Conservation (phyloP, 1,139 yeast genomes). For the Kodamaea sp. region DNA sequence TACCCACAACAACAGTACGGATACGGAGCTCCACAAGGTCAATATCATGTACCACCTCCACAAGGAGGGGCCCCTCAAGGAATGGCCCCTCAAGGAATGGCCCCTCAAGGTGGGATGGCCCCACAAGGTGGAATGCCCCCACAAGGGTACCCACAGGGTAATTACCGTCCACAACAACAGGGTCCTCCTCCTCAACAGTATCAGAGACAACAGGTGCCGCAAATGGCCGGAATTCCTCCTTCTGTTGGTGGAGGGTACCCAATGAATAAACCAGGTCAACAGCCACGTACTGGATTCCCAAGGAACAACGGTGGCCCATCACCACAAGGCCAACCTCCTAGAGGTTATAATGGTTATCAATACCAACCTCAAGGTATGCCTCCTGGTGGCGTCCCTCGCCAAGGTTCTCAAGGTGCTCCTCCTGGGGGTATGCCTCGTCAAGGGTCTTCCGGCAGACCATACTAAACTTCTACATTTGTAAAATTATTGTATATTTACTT, state of each 20-base stretch:
- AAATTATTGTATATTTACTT: background rate
- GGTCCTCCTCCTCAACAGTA: constrained; percentile 7
- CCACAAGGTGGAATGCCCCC: no score
- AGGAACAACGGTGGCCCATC: constrained; percentile 6
- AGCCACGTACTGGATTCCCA: constrained; percentile 5
- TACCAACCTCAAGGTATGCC: constrained; percentile 5
- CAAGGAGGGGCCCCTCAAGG: constrained; percentile 8
- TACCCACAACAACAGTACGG: constrained; percentile 10
- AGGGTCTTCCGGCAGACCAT: constrained; percentile 2
- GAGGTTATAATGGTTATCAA: constrained; percentile 8
- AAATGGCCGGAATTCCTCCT: constrained; percentile 1
- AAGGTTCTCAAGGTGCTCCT: constrained; percentile 1
- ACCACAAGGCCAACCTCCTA: constrained; percentile 4
- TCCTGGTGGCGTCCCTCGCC: no score
- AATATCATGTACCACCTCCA: constrained; percentile 7
- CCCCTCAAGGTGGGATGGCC: constrained; percentile 7
- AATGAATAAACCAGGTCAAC: constrained; percentile 1
- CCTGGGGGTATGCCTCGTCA: no score
- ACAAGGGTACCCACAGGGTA: no score
- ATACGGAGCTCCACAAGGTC: constrained; percentile 10
- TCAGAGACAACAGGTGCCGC: constrained; percentile 2
- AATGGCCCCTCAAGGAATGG: constrained; percentile 3
- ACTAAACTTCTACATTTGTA: background rate
- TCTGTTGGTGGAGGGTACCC: background rate
- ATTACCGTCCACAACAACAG: constrained; percentile 5